Base-by-base conservation (phyloP, 2,329 filamentous ascomycete genomes). In the Botrytis deweyae region DNA sequence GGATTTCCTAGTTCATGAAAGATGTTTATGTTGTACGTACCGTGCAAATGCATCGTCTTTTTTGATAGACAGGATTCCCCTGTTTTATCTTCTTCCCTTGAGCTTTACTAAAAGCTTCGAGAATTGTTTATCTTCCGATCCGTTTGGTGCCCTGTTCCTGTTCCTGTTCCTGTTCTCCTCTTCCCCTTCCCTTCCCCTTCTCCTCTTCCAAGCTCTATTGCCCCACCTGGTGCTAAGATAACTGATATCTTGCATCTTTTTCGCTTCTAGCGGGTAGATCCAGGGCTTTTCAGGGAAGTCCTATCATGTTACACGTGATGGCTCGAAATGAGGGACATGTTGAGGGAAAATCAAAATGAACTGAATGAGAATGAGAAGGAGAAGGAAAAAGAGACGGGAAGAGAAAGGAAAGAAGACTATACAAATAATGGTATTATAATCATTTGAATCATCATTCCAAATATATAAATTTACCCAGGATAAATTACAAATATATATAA, bases 151-250 rank as follows among this genome's bases (percentile, higher is more conserved):
- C 18, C 58, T 61, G 42, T 20, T 33, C 58, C 33, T 33, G 33
- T 29, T 29, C 40, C 40, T 42, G 12, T 42, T 42, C 22, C 36
- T 40, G 20, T 22, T 38, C 59, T 38, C 33, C 29, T 16, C 46
- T 49, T 49, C 46, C 46, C 40, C 40, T 42, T 42, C 40, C 40
- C 40, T 9, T 42, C 40, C 40, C 44, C 44, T 29, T 61, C n/a
- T 38, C 14, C 18, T 25, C 38, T 63, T n/a, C 49, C 0, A 16
- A 58, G 52, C 33, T 55, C 65, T 29, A 29, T 4, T 67, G 65
- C 67, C 67, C 67, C 67, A 70, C 67, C 49, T 40, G 16, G 33
- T 69, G 49, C 66, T 58, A 58, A 69, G 66, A 69, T 69, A 69
- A 69, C 29, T 40, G 40, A 38, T 69, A 69, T 58, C 66, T 42